Percentiles rank a stretch among this genome's conserved stretches.
phyloP scores from a whole-genome alignment of 176 grass and related monocot species.

The Zea luxurians region DNA sequence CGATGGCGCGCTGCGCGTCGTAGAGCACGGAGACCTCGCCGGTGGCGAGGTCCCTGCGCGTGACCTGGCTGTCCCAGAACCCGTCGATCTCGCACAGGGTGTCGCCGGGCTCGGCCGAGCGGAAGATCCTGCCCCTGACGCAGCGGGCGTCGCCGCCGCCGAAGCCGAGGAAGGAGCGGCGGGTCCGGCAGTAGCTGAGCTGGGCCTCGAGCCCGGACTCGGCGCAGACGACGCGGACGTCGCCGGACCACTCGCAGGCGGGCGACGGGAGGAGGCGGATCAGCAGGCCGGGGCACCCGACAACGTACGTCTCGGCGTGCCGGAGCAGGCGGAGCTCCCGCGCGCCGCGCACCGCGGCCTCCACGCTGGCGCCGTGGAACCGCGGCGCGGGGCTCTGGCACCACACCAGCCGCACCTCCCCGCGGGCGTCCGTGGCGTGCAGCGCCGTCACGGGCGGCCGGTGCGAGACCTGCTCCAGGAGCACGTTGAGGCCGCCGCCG shows the following conservation, averaged over 20 bases:
- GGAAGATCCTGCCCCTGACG: slow-evolving; percentile 56
- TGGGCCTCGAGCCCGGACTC: slow-evolving; percentile 66
- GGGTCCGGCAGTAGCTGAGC: slow-evolving; percentile 54
- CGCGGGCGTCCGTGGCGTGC: slow-evolving; percentile 55
- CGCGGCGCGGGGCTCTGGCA: slow-evolving; percentile 64
- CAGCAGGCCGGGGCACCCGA: slow-evolving; percentile 74
- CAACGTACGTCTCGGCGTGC: slow-evolving; percentile 60
- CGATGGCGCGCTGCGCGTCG: slow-evolving; percentile 56
- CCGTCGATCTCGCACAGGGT: slow-evolving; percentile 57
- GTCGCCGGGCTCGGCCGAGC: slow-evolving; percentile 7
- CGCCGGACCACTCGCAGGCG: slow-evolving; percentile 61
- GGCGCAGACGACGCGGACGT: slow-evolving; percentile 56
- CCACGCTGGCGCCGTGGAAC: slow-evolving; percentile 68
- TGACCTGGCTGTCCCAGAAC: slow-evolving; percentile 70
- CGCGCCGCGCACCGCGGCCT: slow-evolving; percentile 63
- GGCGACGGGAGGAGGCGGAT: slow-evolving; percentile 66
- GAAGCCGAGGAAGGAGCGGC: slow-evolving; percentile 57
- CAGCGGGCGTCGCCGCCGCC: slow-evolving; percentile 68
- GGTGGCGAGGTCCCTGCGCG: slow-evolving; percentile 48
- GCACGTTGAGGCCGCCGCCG: slow-evolving; percentile 56
- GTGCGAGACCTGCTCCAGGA: slow-evolving; percentile 96
- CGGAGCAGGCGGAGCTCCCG: slow-evolving; percentile 50
- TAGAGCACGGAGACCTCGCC: slow-evolving; percentile 63
- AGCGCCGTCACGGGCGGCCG: slow-evolving; percentile 72
- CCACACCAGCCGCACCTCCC: slow-evolving; percentile 67